Evolutionary conservation across 306 rosid species (phyloP).

Genomic region (Adenanthera pavonina): DNA sequence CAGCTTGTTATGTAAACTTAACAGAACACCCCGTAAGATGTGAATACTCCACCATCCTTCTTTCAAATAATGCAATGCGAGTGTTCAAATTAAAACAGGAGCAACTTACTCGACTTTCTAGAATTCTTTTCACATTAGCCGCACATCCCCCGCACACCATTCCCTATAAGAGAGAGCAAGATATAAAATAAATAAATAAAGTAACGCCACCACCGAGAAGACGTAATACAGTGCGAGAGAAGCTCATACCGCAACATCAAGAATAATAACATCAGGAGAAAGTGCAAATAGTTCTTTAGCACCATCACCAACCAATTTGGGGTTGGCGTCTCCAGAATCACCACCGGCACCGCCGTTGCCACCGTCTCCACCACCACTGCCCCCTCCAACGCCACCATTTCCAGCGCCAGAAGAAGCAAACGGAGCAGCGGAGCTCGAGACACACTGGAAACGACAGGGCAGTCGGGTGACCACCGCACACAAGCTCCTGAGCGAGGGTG

Average conservation of each 20-base stretch:
- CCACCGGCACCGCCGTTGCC: constrained; percentile 53
- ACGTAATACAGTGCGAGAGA: not conserved
- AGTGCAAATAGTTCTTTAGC: constrained; percentile 61
- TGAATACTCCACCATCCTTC: constrained; percentile 9
- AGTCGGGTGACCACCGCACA: constrained; percentile 36
- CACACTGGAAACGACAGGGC: constrained; percentile 52
- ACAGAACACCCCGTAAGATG: constrained; percentile 16
- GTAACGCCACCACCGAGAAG: not conserved
- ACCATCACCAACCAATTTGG: constrained; percentile 56
- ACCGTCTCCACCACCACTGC: constrained; percentile 43
- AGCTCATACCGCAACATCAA: constrained; percentile 82
- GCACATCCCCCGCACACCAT: constrained; percentile 92
- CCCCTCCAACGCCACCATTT: constrained; percentile 42
- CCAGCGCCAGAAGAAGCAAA: constrained; percentile 70
- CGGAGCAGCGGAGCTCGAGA: constrained; percentile 63
- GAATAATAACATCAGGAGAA: constrained; percentile 73
- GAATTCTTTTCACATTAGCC: constrained; percentile 84
- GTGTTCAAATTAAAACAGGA: constrained; percentile 26
- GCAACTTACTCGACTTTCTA: constrained; percentile 77
- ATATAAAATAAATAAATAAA: not conserved
- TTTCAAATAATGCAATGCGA: constrained; percentile 27
- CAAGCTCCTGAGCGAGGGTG: constrained; percentile 45
- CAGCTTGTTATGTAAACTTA: not conserved
- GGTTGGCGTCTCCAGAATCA: constrained; percentile 56
- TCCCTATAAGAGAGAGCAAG: constrained; percentile 48